A percentile compares a stretch with the other conserved stretches of the same genome.
Evolutionary conservation across 768 basidiomycete species (phyloP).

Genomic region (Suillus brevipes): DNA sequence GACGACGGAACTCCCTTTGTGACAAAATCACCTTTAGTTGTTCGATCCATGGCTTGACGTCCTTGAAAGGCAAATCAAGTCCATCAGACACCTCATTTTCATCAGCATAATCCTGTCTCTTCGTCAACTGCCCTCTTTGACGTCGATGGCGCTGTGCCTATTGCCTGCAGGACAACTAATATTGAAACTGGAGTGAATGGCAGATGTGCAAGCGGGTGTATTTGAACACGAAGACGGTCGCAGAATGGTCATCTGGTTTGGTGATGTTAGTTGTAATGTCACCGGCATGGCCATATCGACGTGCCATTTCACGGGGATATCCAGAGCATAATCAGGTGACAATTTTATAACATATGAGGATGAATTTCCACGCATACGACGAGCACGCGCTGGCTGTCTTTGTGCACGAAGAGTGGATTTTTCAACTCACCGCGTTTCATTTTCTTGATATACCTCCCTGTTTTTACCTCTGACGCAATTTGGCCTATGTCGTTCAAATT

Average conservation of each 20-base stretch:
- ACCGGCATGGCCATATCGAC: neutral
- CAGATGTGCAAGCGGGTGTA: constrained; percentile 11
- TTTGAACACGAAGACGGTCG: constrained; percentile 19
- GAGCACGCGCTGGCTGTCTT: neutral
- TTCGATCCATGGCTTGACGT: neutral
- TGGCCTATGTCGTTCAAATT: constrained; percentile 11
- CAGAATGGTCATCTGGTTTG: constrained; percentile 5
- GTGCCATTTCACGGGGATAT: neutral
- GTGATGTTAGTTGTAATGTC: neutral
- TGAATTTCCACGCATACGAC: neutral
- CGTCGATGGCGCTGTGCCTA: constrained; percentile 14
- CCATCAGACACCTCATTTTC: neutral
- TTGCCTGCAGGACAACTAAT: constrained; percentile 20
- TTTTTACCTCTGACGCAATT: constrained; percentile 8
- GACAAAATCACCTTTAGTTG: neutral
- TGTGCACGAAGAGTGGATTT: neutral
- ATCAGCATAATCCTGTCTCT: neutral
- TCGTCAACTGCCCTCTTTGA: constrained; percentile 4
- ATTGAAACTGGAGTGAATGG: neutral
- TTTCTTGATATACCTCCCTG: neutral
- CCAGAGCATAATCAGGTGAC: constrained; percentile 14
- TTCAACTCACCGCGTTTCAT: fast-evolving
- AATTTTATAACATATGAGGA: neutral
- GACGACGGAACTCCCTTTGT: constrained; percentile 18
- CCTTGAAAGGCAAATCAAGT: neutral